phyloP scores from a whole-genome alignment of 352 stramenopile species.

The Phytophthora parvispora region DNA sequence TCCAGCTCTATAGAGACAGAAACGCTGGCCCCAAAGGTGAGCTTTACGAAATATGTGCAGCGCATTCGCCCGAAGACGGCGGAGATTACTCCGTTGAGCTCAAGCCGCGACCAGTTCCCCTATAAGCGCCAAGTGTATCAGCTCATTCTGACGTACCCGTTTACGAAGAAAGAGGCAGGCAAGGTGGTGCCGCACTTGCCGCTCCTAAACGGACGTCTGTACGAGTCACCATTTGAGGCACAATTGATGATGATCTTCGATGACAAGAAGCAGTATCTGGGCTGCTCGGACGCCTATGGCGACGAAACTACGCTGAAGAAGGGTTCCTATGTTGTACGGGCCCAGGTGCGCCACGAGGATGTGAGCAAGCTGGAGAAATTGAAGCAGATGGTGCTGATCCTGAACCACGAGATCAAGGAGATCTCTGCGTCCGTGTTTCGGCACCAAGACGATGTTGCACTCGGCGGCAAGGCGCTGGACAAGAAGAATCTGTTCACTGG shows the following conservation, averaged over 20 bases:
- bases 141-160: slow-evolving; percentile 92
- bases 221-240: slow-evolving; percentile 95
- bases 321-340: slow-evolving; percentile 78
- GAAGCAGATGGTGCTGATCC: slow-evolving; percentile 83
- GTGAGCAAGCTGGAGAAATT: slow-evolving; percentile 85
- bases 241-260: slow-evolving; percentile 96
- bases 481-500: slow-evolving; percentile 54
- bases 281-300: slow-evolving; percentile 88
- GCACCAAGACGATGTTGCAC: slow-evolving; percentile 72
- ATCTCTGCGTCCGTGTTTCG: slow-evolving; percentile 65
- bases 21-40: slow-evolving; percentile 75
- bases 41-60: slow-evolving; percentile 89
- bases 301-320: slow-evolving; percentile 89
- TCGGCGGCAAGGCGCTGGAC: slow-evolving; percentile 68
- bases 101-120: slow-evolving; percentile 83
- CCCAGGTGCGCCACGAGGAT: slow-evolving; percentile 87
- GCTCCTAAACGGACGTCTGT: slow-evolving; percentile 89
- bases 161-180: slow-evolving; percentile 87
- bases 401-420: slow-evolving; percentile 83
- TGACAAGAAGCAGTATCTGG: slow-evolving; percentile 94
- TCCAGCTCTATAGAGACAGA: slow-evolving; percentile 80
- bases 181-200: slow-evolving; percentile 87
- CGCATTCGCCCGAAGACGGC: slow-evolving; percentile 81
- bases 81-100: slow-evolving; percentile 84
- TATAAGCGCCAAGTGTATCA: slow-evolving; percentile 92